phyloP scores from a whole-genome alignment of 2,329 filamentous ascomycete species.

The Pezicula radicicola region DNA sequence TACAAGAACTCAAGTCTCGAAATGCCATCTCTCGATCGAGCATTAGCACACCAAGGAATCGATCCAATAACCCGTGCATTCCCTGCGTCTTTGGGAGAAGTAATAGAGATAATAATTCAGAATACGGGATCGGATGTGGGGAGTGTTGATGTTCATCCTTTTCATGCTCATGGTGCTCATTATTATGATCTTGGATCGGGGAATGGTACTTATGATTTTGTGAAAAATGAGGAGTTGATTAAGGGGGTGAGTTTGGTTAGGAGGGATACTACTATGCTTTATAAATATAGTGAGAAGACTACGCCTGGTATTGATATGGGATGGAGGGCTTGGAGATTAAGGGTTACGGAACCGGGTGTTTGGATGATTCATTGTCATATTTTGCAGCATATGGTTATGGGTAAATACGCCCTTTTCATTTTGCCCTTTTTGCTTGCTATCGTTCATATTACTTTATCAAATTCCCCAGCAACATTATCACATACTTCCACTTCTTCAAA shows the following conservation, averaged over 20 bases:
- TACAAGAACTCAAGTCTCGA: constrained; percentile 33
- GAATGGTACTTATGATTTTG: constrained; percentile 39
- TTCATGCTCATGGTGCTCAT: constrained; percentile 42
- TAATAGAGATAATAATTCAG: constrained; percentile 42
- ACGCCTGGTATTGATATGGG: constrained; percentile 31
- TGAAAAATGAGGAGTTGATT: constrained; percentile 35
- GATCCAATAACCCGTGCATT: constrained; percentile 38
- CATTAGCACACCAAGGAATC: constrained; percentile 36
- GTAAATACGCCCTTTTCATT: constrained; percentile 2
- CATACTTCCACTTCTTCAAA: too few relatives aligned
- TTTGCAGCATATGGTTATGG: constrained; percentile 46
- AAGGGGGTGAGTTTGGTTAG: constrained; percentile 12
- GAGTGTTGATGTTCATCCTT: constrained; percentile 40
- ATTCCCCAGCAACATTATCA: too few relatives aligned
- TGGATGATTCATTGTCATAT: constrained; percentile 51
- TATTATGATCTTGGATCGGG: constrained; percentile 43
- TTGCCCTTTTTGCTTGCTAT: too few relatives aligned
- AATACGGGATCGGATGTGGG: constrained; percentile 33
- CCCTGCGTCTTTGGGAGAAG: constrained; percentile 42
- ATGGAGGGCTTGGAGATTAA: constrained; percentile 49
- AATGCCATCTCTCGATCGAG: constrained; percentile 36
- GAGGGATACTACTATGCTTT: constrained; percentile 41
- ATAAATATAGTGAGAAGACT: constrained; percentile 34
- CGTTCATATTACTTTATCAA: too few relatives aligned
- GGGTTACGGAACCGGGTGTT: constrained; percentile 42